Evolutionary conservation across 2,329 filamentous ascomycete genomes (phyloP).

Genomic region (Nothophoma quercina): DNA sequence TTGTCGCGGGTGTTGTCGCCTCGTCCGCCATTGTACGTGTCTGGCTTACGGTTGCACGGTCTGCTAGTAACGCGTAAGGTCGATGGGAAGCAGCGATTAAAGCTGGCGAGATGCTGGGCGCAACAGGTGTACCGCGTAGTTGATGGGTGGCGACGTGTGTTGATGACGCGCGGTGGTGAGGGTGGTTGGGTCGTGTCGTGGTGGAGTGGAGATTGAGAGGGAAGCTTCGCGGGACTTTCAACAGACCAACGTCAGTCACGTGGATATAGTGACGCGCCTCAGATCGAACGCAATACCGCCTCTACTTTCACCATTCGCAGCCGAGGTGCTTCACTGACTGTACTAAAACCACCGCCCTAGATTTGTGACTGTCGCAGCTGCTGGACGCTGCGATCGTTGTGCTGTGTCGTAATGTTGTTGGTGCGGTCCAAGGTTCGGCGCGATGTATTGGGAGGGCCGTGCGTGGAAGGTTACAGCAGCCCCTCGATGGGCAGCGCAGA

Average conservation of each 20-base stretch:
- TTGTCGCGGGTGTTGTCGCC: constrained; percentile 35
- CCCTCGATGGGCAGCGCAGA: constrained; percentile 3
- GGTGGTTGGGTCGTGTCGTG: constrained; percentile 42
- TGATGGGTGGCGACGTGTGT: constrained; percentile 40
- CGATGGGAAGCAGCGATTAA: constrained; percentile 41
- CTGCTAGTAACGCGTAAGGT: constrained; percentile 46
- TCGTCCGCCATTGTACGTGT: constrained; percentile 49
- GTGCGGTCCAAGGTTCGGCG: constrained; percentile 37
- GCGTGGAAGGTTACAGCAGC: constrained; percentile 33
- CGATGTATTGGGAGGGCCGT: constrained; percentile 34
- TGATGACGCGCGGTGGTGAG: constrained; percentile 49
- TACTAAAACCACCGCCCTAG: constrained; percentile 16
- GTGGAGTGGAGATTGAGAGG: constrained; percentile 39
- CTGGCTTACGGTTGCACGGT: constrained; percentile 44
- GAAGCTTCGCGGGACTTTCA: constrained; percentile 32
- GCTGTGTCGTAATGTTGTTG: constrained; percentile 34
- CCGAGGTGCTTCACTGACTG: constrained; percentile 28
- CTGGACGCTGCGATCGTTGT: constrained; percentile 26
- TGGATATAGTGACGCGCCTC: constrained; percentile 31
- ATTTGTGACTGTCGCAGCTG: constrained; percentile 33
- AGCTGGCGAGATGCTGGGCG: constrained; percentile 31
- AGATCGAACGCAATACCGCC: constrained; percentile 21
- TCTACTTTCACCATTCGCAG: constrained; percentile 24
- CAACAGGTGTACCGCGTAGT: constrained; percentile 36
- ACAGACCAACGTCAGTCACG: constrained; percentile 25